A percentile compares a stretch with the other conserved stretches of the same genome.
Conservation (phyloP, 805 yeast genomes). For the Ogataea nonfermentans region DNA sequence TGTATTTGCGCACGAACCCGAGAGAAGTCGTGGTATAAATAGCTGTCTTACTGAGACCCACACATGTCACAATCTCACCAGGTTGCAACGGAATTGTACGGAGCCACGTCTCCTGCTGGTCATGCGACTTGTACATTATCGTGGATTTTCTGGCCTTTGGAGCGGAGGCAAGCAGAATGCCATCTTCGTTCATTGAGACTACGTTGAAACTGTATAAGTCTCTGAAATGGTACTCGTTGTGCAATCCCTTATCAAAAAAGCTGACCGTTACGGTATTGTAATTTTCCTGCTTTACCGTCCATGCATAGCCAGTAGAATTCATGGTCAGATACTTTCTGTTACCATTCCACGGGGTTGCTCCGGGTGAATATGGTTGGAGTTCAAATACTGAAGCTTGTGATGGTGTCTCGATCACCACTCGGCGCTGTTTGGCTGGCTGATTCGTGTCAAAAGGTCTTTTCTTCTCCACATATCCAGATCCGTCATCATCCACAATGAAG, state of each 20-base stretch:
- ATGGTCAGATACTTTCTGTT: slow-evolving; percentile 76
- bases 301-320: slow-evolving; percentile 76
- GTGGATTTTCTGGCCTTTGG: slow-evolving; percentile 18
- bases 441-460: slow-evolving; percentile 13
- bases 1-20: slow-evolving; percentile 74
- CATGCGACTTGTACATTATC: slow-evolving; percentile 69
- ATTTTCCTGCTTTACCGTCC: slow-evolving; percentile 64
- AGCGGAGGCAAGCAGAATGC: slow-evolving; percentile 57
- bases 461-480: slow-evolving; percentile 36
- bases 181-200: slow-evolving; percentile 68
- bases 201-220: slow-evolving; percentile 71
- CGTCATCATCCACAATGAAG: slow-evolving; percentile 65
- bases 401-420: slow-evolving; percentile 8
- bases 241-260: slow-evolving; percentile 75
- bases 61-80: slow-evolving; percentile 60
- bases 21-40: slow-evolving; percentile 69
- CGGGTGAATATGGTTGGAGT: slow-evolving; percentile 73
- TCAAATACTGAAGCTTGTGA: slow-evolving; percentile 26
- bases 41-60: slow-evolving; percentile 61
- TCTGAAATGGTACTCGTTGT: slow-evolving; percentile 81
- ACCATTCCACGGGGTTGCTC: slow-evolving; percentile 78
- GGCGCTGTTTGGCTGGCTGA: slow-evolving; percentile 10
- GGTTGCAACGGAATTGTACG: slow-evolving; percentile 40
- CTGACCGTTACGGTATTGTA: slow-evolving; percentile 77
- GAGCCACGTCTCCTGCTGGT: slow-evolving; percentile 70